Conservation (phyloP, 345 rosid species). For the Arabis hirsuta region DNA sequence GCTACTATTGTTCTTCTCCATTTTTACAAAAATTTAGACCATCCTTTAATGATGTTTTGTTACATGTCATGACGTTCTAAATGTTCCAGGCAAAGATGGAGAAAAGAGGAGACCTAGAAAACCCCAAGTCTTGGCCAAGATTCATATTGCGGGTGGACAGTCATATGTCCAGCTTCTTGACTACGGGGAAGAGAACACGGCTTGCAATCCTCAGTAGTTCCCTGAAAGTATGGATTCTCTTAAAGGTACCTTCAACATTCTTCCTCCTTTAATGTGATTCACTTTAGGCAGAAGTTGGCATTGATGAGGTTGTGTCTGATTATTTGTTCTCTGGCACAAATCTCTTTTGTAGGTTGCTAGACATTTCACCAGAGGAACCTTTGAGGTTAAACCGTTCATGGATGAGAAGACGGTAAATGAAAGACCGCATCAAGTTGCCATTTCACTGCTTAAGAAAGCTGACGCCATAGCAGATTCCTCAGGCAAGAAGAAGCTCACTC, state of each 20-base stretch:
- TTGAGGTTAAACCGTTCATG: constrained; percentile 76
- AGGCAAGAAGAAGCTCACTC: constrained; percentile 74
- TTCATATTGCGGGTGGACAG: constrained; percentile 80
- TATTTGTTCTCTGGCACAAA: background rate
- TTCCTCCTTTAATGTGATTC: background rate
- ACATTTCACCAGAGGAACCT: constrained; percentile 79
- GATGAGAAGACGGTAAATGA: constrained; percentile 58
- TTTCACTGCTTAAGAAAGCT: constrained; percentile 62
- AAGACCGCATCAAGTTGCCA: constrained; percentile 60
- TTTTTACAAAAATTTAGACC: background rate
- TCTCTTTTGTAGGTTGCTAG: constrained; percentile 69
- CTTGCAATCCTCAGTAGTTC: constrained; percentile 91
- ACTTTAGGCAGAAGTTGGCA: background rate
- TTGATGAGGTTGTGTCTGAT: constrained; percentile 18
- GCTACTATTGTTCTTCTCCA: background rate
- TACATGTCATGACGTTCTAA: constrained; percentile 21
- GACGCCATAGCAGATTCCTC: constrained; percentile 59
- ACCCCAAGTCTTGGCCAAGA: constrained; percentile 87
- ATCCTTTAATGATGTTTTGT: background rate
- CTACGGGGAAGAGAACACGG: constrained; percentile 77
- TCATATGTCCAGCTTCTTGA: constrained; percentile 85
- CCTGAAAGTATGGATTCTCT: constrained; percentile 90
- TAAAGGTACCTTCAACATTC: constrained; percentile 62
- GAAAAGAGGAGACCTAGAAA: constrained; percentile 63
- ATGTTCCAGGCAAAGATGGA: constrained; percentile 64